phyloP scores from a whole-genome alignment of 2,329 filamentous ascomycete genomes.

The Hypoxylon sp. region DNA sequence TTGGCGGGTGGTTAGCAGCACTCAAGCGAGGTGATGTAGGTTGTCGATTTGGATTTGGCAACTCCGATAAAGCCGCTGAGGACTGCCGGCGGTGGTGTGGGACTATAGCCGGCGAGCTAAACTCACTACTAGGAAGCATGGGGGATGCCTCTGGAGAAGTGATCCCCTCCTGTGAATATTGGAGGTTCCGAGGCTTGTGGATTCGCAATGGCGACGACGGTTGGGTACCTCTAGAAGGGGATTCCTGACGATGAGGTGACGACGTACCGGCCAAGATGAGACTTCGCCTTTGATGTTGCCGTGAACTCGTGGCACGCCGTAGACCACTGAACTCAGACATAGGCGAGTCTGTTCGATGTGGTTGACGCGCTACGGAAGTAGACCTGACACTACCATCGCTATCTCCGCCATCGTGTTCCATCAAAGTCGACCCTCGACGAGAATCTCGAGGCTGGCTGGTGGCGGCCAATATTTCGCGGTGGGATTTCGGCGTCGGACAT shows the following conservation, averaged over 20 bases:
- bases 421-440: conserved; percentile 82
- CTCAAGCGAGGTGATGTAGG: conserved; percentile 87
- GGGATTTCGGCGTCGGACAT: conserved; percentile 90
- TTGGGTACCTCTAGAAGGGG: conserved; percentile 80
- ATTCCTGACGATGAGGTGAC: conserved; percentile 88
- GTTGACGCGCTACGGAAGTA: conserved; percentile 77
- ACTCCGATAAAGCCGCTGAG: conserved; percentile 85
- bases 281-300: conserved; percentile 89
- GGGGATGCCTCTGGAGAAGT: conserved; percentile 92
- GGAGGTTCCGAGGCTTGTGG: conserved; percentile 79
- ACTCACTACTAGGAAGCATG: conserved; percentile 85
- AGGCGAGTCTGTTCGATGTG: conserved; percentile 87
- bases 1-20: conserved; percentile 82
- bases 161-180: conserved; percentile 73
- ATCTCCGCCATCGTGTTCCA: conserved; percentile 87
- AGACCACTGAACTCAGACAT: conserved; percentile 87
- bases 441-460: conserved; percentile 73
- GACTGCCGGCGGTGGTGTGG: conserved; percentile 87
- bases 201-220: conserved; percentile 91
- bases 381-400: conserved; percentile 93
- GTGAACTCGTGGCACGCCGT: conserved; percentile 81
- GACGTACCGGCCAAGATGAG: conserved; percentile 84
- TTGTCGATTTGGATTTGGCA: conserved; percentile 72
- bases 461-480: conserved; percentile 72
- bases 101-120: conserved; percentile 79